Conservation (phyloP, 345 rosid genomes). For the Angophora floribunda region DNA sequence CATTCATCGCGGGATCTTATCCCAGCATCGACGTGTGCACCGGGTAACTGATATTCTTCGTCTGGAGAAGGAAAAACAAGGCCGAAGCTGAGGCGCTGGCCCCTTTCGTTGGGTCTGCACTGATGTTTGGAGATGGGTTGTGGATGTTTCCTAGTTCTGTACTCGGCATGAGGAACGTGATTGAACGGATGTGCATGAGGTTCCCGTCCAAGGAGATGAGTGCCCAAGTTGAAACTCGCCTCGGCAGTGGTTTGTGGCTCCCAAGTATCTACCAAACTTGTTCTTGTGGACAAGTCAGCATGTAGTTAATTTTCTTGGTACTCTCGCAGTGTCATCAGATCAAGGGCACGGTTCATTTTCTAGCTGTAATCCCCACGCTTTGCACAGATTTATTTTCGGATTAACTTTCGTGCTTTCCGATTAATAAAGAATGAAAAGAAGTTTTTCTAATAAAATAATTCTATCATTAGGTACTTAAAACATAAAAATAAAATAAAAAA, state of each 20-base stretch:
- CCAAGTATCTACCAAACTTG: neutral
- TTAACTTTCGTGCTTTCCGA: neutral
- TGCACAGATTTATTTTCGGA: neutral
- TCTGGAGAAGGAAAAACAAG: neutral
- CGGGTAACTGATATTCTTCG: neutral
- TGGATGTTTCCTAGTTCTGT: neutral
- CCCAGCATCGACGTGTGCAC: neutral
- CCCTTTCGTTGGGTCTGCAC: neutral
- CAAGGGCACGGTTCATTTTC: neutral
- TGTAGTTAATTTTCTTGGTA: neutral
- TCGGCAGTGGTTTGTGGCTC: neutral
- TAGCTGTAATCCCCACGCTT: neutral
- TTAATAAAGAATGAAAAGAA: neutral
- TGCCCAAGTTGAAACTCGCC: neutral
- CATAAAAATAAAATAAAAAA: neutral
- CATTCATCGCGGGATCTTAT: neutral
- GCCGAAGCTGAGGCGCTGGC: neutral
- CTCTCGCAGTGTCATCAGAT: neutral
- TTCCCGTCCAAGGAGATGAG: neutral
- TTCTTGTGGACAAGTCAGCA: neutral
- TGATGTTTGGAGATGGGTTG: neutral
- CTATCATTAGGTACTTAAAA: neutral
- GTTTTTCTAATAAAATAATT: neutral
- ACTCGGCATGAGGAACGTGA: neutral
- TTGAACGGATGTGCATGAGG: neutral